Base-by-base conservation (phyloP, 2,329 filamentous ascomycete genomes). In the Parafenestella ontariensis region DNA sequence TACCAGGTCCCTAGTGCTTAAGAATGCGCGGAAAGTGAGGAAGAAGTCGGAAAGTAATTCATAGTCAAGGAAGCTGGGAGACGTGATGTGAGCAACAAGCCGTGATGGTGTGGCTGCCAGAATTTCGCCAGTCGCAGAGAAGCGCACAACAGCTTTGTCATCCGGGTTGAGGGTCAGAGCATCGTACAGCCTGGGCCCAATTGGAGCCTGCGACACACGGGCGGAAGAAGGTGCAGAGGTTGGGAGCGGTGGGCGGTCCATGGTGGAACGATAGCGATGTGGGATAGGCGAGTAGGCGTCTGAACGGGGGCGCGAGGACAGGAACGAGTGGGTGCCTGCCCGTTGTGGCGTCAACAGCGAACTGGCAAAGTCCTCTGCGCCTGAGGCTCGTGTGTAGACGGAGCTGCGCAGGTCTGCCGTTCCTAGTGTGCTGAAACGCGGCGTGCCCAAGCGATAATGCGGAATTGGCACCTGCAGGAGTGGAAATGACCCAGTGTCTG, bases 21-120 rank as follows among this genome's bases (percentile, higher is more conserved):
- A 81, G 70, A 97, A 99, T 3, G 90, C 85, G 44, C 95, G 90
- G 70, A 92, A 99, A 0, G 95, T 98, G 20, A 99, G 85, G 70
- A 99, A 99, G 77, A 99, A 99, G 75, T 99, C 95, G 1, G 95
- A 98, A 4, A 99, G 86, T 5, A 99, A 83, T 69, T 98, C 94
- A 73, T 99, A 99, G 74, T 99, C 94, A 69, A 99, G 86, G 72
- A 98, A 97, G 45, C 87, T 92, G 15, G 95, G 92, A 0, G 95
- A 98, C 0, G 95, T 98, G 59, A 99, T 97, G 77, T 99, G 93
- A 11, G 94, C 93, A 45, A 99, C 91, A 33, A 99, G 86, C 11
- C 95, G 89, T 3, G 93, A 88, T 1, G 94, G 92, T 0, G 92
- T 97, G 13, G 95, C 95, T 29, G 95, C 95, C 26, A 88, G 89